phyloP scores from a whole-genome alignment of 495 filamentous ascomycete species.

The Immersiella caudata region DNA sequence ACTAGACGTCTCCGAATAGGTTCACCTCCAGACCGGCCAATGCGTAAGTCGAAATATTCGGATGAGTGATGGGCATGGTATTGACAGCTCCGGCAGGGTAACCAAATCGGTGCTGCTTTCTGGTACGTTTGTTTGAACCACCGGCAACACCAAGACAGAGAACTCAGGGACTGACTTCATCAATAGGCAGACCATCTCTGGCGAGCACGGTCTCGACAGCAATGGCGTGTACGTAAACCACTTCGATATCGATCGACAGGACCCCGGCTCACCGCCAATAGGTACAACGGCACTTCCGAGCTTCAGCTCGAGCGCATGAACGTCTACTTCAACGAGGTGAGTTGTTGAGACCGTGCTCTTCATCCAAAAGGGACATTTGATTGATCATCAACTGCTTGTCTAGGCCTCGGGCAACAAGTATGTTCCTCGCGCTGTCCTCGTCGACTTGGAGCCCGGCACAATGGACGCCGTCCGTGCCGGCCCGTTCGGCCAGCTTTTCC shows the following conservation, averaged over 20 bases:
- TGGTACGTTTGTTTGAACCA: conserved; percentile 55
- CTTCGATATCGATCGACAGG: conserved; percentile 1
- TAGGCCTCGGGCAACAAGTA: conserved; percentile 97
- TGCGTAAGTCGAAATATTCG: conserved; percentile 72
- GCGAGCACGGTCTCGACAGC: conserved; percentile 98
- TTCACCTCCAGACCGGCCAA: conserved; percentile 99
- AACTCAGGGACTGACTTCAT: conserved; percentile 24
- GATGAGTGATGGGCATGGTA: conserved; percentile 22
- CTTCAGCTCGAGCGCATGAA: conserved; percentile 99
- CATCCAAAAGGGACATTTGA: neutral
- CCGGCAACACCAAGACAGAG: no score
- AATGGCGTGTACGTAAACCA: conserved; percentile 64
- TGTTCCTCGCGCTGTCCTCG: conserved; percentile 97
- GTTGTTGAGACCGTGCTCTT: conserved; percentile 19
- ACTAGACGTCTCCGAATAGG: conserved; percentile 58
- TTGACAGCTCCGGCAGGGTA: conserved; percentile 67
- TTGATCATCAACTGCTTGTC: conserved; percentile 5
- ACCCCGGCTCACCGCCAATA: conserved; percentile 49
- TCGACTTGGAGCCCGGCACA: conserved; percentile 97
- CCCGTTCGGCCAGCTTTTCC: conserved; percentile 99
- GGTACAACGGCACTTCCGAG: conserved; percentile 96
- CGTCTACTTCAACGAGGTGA: conserved; percentile 99
- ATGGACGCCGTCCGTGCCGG: conserved; percentile 99
- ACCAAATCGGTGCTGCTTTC: conserved; percentile 99
- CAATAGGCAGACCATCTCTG: conserved; percentile 82